phyloP scores from a whole-genome alignment of 2,329 filamentous ascomycete species.

The Ampelomyces quisqualis region DNA sequence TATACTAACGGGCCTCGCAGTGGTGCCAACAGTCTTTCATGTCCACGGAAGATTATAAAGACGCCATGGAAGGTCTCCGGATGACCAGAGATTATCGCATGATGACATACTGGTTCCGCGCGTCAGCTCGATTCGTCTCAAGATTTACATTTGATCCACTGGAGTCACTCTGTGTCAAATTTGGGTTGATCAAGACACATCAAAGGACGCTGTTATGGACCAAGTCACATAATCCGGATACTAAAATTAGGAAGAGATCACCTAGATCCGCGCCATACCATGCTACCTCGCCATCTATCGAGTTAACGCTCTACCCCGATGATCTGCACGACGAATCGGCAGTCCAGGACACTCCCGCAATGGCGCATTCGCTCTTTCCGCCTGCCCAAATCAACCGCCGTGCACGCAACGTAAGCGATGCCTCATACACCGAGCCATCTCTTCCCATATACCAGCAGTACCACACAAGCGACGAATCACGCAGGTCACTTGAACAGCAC shows the following conservation, averaged over 20 bases:
- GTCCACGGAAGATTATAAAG: constrained; percentile 35
- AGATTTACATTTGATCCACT: constrained; percentile 14
- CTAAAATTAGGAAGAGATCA: neutral
- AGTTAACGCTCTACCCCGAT: constrained; percentile 16
- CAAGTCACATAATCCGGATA: constrained; percentile 12
- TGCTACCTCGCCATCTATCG: constrained; percentile 11
- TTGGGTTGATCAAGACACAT: constrained; percentile 20
- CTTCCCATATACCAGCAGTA: constrained; percentile 2
- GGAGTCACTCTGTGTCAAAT: constrained; percentile 11
- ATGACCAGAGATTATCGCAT: constrained; percentile 27
- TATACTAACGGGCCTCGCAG: constrained; percentile 1
- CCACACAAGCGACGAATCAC: constrained; percentile 10
- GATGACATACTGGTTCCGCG: constrained; percentile 17
- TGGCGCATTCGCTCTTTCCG: constrained; percentile 23
- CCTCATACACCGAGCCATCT: constrained; percentile 5
- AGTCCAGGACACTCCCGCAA: constrained; percentile 18
- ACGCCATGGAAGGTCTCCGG: constrained; percentile 28
- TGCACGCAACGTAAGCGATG: constrained; percentile 15
- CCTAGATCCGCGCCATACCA: neutral
- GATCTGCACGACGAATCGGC: constrained; percentile 3
- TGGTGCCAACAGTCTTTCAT: constrained; percentile 45
- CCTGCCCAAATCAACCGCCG: constrained; percentile 13
- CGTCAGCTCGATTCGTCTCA: constrained; percentile 10
- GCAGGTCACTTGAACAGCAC: constrained; percentile 7
- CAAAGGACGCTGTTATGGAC: constrained; percentile 31